These are phyloP conservation scores for Pelargonium australe DNA, from an alignment of 441 rosid species.

Conservation along the genomic window DNA sequence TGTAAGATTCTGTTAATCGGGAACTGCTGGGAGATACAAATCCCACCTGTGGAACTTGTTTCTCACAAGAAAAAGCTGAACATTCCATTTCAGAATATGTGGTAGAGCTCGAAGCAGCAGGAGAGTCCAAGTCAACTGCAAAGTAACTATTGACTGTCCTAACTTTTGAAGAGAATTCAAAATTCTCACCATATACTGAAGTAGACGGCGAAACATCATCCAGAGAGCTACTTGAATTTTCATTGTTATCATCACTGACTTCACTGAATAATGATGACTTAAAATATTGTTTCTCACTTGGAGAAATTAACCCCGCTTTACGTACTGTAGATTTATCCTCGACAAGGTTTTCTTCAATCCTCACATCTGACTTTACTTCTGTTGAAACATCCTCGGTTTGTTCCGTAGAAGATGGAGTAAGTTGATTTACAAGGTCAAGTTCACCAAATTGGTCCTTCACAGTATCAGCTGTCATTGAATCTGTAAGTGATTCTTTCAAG, in stretches of 20 bases:
- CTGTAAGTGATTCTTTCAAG: slow-evolving; percentile 16
- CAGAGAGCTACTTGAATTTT: slow-evolving; percentile 13
- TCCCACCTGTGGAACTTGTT: slow-evolving; percentile 18
- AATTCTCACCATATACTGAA: slow-evolving; percentile 21
- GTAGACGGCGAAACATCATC: slow-evolving; percentile 19
- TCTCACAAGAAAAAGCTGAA: slow-evolving; percentile 17
- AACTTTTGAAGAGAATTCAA: slow-evolving; percentile 11
- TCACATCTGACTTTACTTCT: slow-evolving; percentile 15
- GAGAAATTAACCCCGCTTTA: slow-evolving; percentile 17
- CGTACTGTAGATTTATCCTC: slow-evolving; percentile 20
- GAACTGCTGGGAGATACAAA: slow-evolving; percentile 22
- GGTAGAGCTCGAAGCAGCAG: slow-evolving; percentile 20
- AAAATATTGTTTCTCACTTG: slow-evolving; percentile 19
- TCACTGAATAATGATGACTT: slow-evolving; percentile 13
- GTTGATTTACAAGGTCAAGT: slow-evolving; percentile 19
- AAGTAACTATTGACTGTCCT: slow-evolving; percentile 12
- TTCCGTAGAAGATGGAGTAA: slow-evolving; percentile 18
- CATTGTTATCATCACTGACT: slow-evolving; percentile 20
- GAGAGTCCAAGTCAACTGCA: slow-evolving; percentile 15
- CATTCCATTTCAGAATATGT: slow-evolving; percentile 21
- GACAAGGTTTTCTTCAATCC: slow-evolving; percentile 20
- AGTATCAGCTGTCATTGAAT: slow-evolving; percentile 20
- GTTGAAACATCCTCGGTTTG: slow-evolving; percentile 14
- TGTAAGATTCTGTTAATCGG: slow-evolving; percentile 17
- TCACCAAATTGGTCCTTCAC: slow-evolving; percentile 7